Conservation (phyloP, 768 basidiomycete genomes). For the Sutorius australiensis region DNA sequence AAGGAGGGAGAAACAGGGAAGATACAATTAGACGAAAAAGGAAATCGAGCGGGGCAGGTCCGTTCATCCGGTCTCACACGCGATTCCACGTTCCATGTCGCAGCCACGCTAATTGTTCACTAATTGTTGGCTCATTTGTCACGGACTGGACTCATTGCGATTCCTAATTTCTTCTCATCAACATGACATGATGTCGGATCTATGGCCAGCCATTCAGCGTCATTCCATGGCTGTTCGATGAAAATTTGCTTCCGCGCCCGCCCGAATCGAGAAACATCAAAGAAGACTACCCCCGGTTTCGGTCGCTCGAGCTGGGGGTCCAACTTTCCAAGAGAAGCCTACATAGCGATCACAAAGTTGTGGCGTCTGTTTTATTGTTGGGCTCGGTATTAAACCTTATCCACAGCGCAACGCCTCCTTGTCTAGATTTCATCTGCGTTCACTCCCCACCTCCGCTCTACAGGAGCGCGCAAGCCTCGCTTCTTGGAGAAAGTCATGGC, state of each 20-base stretch:
- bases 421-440: background rate
- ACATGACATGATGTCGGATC: constrained; percentile 25
- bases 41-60: constrained; percentile 20
- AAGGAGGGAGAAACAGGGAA: constrained; percentile 31
- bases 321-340: constrained; percentile 14
- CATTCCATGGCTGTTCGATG: constrained; percentile 12
- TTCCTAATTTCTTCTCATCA: constrained; percentile 12
- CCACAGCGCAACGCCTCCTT: background rate
- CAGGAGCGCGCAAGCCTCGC: background rate
- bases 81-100: constrained; percentile 23
- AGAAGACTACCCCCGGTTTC: constrained; percentile 22
- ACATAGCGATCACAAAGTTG: constrained; percentile 7
- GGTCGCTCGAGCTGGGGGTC: constrained; percentile 11
- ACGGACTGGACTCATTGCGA: constrained; percentile 12
- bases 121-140: constrained; percentile 13
- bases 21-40: constrained; percentile 36
- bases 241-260: constrained; percentile 21
- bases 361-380: constrained; percentile 19
- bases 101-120: constrained; percentile 32
- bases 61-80: constrained; percentile 1
- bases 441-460: background rate
- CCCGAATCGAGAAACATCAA: constrained; percentile 32
- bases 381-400: constrained; percentile 22
- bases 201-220: constrained; percentile 3
- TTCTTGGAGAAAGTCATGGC: background rate